Percentiles rank a stretch among this genome's conserved stretches.
phyloP scores from a whole-genome alignment of 2,329 filamentous ascomycete genomes.

The Beauveria sp. region DNA sequence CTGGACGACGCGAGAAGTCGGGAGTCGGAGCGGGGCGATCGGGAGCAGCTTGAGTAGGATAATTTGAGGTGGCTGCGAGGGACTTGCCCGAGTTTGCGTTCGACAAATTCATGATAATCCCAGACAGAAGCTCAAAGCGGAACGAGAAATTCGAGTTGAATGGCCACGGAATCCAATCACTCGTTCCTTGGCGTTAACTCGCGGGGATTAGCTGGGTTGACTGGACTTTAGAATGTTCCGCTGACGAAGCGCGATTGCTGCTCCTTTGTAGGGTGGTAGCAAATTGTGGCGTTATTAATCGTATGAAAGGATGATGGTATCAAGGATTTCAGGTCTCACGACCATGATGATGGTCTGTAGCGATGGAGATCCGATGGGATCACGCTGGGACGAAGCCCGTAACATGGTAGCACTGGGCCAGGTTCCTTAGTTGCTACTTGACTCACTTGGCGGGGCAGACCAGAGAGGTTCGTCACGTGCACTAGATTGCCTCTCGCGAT shows the following conservation, averaged over 20 bases:
- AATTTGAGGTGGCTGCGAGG: conserved; percentile 36
- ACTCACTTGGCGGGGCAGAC: conserved; percentile 13
- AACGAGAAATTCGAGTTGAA: conserved; percentile 9
- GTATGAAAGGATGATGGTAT: neutral
- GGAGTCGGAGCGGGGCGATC: conserved; percentile 38
- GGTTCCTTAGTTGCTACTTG: conserved; percentile 16
- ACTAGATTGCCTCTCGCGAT: neutral
- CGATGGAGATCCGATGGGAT: conserved; percentile 17
- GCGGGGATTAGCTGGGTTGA: conserved; percentile 1
- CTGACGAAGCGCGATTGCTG: neutral
- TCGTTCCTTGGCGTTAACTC: conserved; percentile 14
- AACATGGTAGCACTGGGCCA: neutral
- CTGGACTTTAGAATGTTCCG: neutral
- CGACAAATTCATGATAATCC: conserved; percentile 26
- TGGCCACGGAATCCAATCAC: conserved; percentile 12
- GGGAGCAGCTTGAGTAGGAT: conserved; percentile 32
- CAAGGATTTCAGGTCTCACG: neutral
- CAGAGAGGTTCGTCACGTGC: conserved; percentile 9
- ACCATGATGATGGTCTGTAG: neutral
- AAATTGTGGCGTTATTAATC: neutral
- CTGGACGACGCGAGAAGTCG: conserved; percentile 43
- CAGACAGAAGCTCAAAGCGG: neutral
- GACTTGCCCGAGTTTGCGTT: conserved; percentile 40
- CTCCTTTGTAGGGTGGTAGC: neutral
- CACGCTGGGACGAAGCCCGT: conserved; percentile 24